Base-by-base conservation (phyloP, 108 stramenopile genomes). In the Discostella pseudostelligera region DNA sequence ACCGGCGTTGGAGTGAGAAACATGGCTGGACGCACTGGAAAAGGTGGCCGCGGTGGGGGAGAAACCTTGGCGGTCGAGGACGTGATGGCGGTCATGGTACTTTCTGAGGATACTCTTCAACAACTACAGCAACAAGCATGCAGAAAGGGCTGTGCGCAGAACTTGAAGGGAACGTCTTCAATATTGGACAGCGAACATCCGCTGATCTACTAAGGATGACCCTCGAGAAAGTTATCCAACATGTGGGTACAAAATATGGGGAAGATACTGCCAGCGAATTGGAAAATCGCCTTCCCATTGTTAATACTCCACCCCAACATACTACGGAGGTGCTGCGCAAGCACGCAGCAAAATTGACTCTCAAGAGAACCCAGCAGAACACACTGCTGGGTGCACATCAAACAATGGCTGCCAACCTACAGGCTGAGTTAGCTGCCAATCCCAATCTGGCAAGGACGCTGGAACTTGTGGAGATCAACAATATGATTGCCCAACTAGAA, bases 241-340 rank as follows among this genome's bases (percentile, higher is more conserved):
- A 62, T 24, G 43, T 62, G 2, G 61, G 61, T 17, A 2, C 19
- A 4, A 29, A 29, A 16, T 62, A 62, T 16, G 61, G 61, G 21
- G 61, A 43, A 9, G 61, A 61, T 61, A 44, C 42, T 22, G 42
- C 42, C 39, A 39, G 59, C 1, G 59, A 61, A 20, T 8, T 61
- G 42, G 59, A 61, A 20, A 61, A 37, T 37, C 39, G 42, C 39
- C 39, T n/a, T 1, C 39, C 39, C 3, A 42, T 61, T 21, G 59
- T 61, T 22, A 32, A 14, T 44, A 37, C 42, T 8, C 59, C 59
- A 3, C 9, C 10, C 14, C 16, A 61, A 61, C 42, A 61, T 44
- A 37, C 59, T 9, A 7, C 3, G 3, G 19, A 13, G 13, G 59
- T 39, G 8, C 19, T 61, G 0, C 16, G 16, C 0, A 1, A 39